These are phyloP conservation scores for Suhomyces sp. DNA, from an alignment of 805 yeast genomes.

Conservation along the genomic window DNA sequence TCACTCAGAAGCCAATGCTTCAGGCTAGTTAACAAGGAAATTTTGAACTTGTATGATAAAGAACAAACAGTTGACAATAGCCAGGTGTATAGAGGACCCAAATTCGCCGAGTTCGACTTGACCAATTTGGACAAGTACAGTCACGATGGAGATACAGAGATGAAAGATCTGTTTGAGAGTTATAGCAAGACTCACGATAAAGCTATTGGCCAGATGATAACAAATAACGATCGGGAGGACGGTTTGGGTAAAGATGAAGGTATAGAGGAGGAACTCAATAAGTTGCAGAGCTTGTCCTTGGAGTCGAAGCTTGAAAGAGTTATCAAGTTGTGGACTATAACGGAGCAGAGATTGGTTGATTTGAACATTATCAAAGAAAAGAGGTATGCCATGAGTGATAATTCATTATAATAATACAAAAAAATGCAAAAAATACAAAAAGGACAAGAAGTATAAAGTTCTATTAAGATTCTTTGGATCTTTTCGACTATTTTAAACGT, in stretches of 20 bases:
- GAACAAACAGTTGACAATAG: conserved; percentile 8
- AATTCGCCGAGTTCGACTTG: conserved; percentile 20
- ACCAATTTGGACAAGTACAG: conserved; percentile 6
- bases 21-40: conserved; percentile 64
- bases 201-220: background rate
- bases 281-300: conserved; percentile 20
- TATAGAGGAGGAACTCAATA: conserved; percentile 21
- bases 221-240: conserved; percentile 8
- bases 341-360: conserved; percentile 51
- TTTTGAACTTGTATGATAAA: conserved; percentile 38
- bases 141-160: conserved; percentile 9
- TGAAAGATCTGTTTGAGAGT: conserved; percentile 2
- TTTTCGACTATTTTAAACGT: too few relatives aligned
- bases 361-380: conserved; percentile 27
- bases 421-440: too few relatives aligned
- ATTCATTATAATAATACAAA: conserved; percentile 9
- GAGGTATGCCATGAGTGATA: conserved; percentile 19
- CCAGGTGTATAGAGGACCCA: conserved; percentile 19
- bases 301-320: conserved; percentile 51
- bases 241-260: conserved; percentile 16
- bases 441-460: too few relatives aligned
- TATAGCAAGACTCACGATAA: conserved; percentile 1
- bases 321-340: conserved; percentile 61
- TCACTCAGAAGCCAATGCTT: conserved; percentile 65
- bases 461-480: too few relatives aligned